Evolutionary conservation across 345 rosid species (phyloP).

Genomic region (Citrus inodora): DNA sequence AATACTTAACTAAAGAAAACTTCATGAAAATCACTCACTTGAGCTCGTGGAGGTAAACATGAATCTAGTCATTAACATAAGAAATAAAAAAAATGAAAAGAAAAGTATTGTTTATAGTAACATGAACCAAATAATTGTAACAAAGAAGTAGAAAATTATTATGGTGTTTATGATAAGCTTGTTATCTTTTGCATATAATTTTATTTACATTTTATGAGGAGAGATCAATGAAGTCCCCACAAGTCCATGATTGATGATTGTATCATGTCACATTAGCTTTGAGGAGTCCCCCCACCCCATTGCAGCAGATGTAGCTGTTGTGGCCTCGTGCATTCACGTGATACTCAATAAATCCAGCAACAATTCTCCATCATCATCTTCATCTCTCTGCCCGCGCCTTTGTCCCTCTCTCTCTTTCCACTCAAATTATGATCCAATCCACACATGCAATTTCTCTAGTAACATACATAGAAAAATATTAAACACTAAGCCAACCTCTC

Average conservation of each 20-base stretch:
- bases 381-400: conserved; percentile 4
- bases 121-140: background rate
- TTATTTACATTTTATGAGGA: background rate
- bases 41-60: no score
- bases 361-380: conserved; percentile 20
- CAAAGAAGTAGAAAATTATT: background rate
- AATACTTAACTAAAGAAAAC: no score
- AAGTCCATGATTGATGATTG: conserved; percentile 24
- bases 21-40: no score
- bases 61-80: no score
- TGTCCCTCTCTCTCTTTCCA: background rate
- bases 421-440: conserved; percentile 12
- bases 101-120: background rate
- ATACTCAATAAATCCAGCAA: conserved; percentile 32
- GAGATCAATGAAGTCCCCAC: conserved; percentile 26
- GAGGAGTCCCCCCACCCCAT: conserved; percentile 8
- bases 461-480: background rate
- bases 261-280: conserved; percentile 15
- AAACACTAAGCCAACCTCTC: conserved; percentile 19
- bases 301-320: conserved; percentile 20
- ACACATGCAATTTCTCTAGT: background rate
- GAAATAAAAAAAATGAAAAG: no score
- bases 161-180: background rate
- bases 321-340: conserved; percentile 55
- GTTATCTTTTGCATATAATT: background rate